A percentile compares a stretch with the other conserved stretches of the same genome.
Conservation (phyloP, 2,329 filamentous ascomycete genomes). For the Blastomyces parvus region DNA sequence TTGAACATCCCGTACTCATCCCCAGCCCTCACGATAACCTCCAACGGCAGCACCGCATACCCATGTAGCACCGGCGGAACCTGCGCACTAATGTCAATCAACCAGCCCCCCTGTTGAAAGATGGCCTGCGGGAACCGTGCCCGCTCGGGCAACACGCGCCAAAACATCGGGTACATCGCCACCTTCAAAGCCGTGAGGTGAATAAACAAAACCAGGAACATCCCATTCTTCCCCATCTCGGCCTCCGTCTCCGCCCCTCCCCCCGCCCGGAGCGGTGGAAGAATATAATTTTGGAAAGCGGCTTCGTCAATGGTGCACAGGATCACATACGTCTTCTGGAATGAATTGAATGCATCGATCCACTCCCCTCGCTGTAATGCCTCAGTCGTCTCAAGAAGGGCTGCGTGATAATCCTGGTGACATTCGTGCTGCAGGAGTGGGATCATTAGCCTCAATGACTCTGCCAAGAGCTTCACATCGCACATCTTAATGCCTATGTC, state of each 20-base stretch:
- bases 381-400: neutral
- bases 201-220: neutral
- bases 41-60: neutral
- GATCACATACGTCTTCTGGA: neutral
- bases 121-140: neutral
- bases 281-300: neutral
- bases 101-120: neutral
- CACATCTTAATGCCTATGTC: neutral
- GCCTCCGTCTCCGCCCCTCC: no score
- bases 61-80: neutral
- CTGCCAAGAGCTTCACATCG: neutral
- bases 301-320: neutral
- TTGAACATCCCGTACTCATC: neutral
- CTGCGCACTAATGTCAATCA: neutral
- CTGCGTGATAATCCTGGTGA: neutral
- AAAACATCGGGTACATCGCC: neutral
- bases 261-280: neutral
- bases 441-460: neutral
- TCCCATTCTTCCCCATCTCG: neutral
- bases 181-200: neutral
- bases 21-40: neutral
- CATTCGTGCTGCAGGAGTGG: neutral
- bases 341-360: neutral
- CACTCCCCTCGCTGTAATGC: neutral
- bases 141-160: neutral